These are phyloP conservation scores for Cladophialophora psammophila DNA, from an alignment of 2,329 filamentous ascomycete genomes.

Conservation along the genomic window DNA sequence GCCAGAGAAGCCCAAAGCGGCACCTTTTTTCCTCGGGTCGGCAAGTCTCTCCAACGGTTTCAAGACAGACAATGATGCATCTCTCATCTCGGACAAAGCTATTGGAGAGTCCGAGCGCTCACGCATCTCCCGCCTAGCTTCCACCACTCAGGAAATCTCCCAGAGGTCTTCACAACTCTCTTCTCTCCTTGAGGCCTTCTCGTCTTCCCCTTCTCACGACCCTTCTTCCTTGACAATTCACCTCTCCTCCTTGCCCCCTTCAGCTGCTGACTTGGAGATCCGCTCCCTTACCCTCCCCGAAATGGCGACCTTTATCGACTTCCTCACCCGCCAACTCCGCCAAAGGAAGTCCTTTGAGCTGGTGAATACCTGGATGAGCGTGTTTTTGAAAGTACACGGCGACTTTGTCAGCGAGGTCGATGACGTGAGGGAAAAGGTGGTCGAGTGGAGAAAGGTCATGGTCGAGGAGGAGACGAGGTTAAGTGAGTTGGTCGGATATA, in stretches of 20 bases:
- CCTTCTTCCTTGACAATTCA: conserved; percentile 76
- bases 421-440: conserved; percentile 60
- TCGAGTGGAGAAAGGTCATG: conserved; percentile 75
- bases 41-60: conserved; percentile 42
- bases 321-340: conserved; percentile 73
- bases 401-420: conserved; percentile 58
- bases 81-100: conserved; percentile 37
- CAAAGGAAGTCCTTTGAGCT: conserved; percentile 84
- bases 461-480: conserved; percentile 74
- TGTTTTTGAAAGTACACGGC: conserved; percentile 82
- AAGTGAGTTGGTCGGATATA: conserved; percentile 82
- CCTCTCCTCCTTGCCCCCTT: conserved; percentile 80
- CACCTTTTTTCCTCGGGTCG: conserved; percentile 92
- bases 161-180: background rate
- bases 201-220: conserved; percentile 50
- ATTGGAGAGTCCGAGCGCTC: conserved; percentile 61
- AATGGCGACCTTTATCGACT: conserved; percentile 78
- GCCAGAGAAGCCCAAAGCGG: conserved; percentile 90
- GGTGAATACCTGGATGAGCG: conserved; percentile 95
- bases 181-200: conserved; percentile 12
- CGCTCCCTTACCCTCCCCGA: conserved; percentile 81
- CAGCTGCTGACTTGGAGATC: conserved; percentile 88
- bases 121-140: conserved; percentile 73
- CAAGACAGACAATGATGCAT: conserved; percentile 10
- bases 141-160: conserved; percentile 41